Percentiles rank a stretch among this genome's conserved stretches.
Conservation (phyloP, 208 protist species). For the Acanthamoeba healyi region DNA sequence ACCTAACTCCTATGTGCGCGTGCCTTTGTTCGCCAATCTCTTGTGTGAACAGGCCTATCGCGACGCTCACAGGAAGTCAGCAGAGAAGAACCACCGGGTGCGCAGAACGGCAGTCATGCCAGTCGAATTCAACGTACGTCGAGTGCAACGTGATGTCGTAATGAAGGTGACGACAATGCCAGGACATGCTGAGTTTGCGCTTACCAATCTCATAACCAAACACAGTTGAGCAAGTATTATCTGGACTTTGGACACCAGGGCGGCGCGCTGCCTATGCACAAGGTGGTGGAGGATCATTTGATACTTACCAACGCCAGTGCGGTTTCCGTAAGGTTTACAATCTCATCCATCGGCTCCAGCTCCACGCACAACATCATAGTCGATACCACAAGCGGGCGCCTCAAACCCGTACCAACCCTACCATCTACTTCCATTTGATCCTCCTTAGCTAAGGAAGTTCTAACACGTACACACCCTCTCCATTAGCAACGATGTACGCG, state of each 20-base stretch:
- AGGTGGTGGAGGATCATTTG: constrained; percentile 8
- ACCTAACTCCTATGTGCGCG: neutral
- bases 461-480: no score
- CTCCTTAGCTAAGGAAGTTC: no score
- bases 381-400: neutral
- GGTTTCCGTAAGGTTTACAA: neutral
- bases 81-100: neutral
- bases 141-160: neutral
- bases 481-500: neutral
- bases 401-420: neutral
- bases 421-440: no score
- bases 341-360: neutral
- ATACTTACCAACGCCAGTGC: neutral
- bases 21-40: neutral
- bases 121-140: neutral
- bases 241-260: constrained; percentile 34
- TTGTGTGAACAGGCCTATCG: neutral
- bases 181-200: no score
- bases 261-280: constrained; percentile 19
- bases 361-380: constrained; percentile 26
- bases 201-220: no score
- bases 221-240: constrained; percentile 64
- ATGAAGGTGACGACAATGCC: neutral
- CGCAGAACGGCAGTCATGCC: neutral
- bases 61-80: neutral